Base-by-base conservation (phyloP, 1,284 basidiomycete species). In the Ustilago sp. region DNA sequence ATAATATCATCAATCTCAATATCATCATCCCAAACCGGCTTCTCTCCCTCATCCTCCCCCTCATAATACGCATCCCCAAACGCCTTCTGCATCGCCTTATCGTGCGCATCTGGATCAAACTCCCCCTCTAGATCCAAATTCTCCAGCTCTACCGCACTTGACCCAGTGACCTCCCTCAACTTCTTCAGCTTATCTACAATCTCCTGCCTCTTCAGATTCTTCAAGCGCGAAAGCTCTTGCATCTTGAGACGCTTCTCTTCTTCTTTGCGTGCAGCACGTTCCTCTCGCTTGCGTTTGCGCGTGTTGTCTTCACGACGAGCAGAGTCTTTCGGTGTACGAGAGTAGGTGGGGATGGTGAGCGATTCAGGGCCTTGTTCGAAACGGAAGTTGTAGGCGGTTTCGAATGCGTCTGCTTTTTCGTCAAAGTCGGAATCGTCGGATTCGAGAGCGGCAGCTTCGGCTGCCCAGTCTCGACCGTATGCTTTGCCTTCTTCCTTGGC, bases 21-120 rank as follows among this genome's bases (percentile, higher is more conserved):
- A 73, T 96, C 93, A 73, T 95, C 92, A 36, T 93, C 92, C 94
- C 94, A 98, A 0, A 87, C 87, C 5, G 95, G 95, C 87, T 96
- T 95, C 71, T 45, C 88, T 11, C 53, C 72, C 11, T 77, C 79
- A 9, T 80, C 80, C 13, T 66, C 69, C 2, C 51, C 68, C 7
- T 68, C 31, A 56, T 86, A 85, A 61, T 84, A 86, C 3, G 59
- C 60, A 28, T 86, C 83, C 17, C 79, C 77, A 47, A 86, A 86
- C 8, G 76, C 80, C 32, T 48, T 58, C 39, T 75, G 60, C 84
- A 86, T 86, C 47, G 77, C 60, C 35, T 65, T 59, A 63, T 86
- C 84, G 63, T 86, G 84, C 47, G 75, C 77, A 15, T 79, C 79
- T 4, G 84, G 82, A 55, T 86, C 84, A 71, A 85, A 86, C 60